Percentiles rank a stretch among this genome's conserved stretches.
Evolutionary conservation across 2,329 filamentous ascomycete species (phyloP).

Genomic region (Hawksworthiomyces lignivorus): DNA sequence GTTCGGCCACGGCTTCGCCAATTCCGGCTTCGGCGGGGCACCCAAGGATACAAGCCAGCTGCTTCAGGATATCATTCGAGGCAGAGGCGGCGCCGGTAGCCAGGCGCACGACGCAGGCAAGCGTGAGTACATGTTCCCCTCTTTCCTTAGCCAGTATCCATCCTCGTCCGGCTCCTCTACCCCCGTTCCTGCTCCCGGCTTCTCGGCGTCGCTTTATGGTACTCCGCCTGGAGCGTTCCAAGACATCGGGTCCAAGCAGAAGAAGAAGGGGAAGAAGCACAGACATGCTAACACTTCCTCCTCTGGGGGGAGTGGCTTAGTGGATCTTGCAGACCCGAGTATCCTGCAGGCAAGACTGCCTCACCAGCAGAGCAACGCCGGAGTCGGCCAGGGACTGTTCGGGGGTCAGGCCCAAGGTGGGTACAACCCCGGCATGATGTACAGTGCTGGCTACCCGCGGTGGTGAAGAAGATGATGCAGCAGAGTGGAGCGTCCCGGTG

Average conservation of each 20-base stretch:
- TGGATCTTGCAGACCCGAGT: constrained; percentile 99
- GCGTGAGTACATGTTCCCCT: constrained; percentile 91
- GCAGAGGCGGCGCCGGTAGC: constrained; percentile 50
- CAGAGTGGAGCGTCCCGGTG: too few relatives aligned
- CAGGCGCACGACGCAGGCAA: constrained; percentile 81
- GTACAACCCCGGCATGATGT: constrained; percentile 85
- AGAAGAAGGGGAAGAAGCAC: constrained; percentile 99
- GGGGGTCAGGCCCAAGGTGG: constrained; percentile 87
- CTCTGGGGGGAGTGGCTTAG: constrained; percentile 97
- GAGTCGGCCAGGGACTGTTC: constrained; percentile 84
- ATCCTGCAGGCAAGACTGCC: constrained; percentile 98
- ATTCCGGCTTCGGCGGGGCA: constrained; percentile 56
- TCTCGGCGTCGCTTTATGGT: constrained; percentile 87
- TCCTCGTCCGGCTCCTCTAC: constrained; percentile 66
- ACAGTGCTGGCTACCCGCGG: constrained; percentile 61
- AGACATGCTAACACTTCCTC: constrained; percentile 99
- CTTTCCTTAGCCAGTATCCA: constrained; percentile 83
- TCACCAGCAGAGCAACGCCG: constrained; percentile 70
- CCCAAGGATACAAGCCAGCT: constrained; percentile 71
- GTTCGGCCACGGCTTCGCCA: constrained; percentile 82
- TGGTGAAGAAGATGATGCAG: constrained; percentile 45
- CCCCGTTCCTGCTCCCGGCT: constrained; percentile 81
- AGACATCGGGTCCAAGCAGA: constrained; percentile 93
- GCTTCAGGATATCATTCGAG: constrained; percentile 74
- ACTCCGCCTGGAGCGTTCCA: constrained; percentile 77